Evolutionary conservation across 2,329 filamentous ascomycete genomes (phyloP).

Genomic region (Penicillium sp.): DNA sequence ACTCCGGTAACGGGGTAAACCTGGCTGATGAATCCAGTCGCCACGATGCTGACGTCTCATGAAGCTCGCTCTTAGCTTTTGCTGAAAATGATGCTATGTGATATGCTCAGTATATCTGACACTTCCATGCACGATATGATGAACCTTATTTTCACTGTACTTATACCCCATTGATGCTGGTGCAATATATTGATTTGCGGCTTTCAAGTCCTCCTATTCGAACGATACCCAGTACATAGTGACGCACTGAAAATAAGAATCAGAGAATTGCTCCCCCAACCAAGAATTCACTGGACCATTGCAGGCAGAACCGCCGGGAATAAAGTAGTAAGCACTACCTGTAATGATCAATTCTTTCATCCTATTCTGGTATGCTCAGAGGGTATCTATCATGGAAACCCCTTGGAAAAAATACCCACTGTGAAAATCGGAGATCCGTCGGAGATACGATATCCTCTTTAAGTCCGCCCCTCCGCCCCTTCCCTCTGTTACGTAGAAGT

Average conservation of each 20-base stretch:
- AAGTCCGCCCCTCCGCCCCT: too few relatives aligned
- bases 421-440: too few relatives aligned
- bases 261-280: not conserved
- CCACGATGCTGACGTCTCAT: not conserved
- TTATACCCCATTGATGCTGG: constrained; percentile 1
- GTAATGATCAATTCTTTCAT: too few relatives aligned
- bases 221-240: not conserved
- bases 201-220: not conserved
- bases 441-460: too few relatives aligned
- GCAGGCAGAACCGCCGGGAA: not conserved
- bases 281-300: not conserved
- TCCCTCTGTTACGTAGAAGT: too few relatives aligned
- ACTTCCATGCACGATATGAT: constrained; percentile 1
- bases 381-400: too few relatives aligned
- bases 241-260: not conserved
- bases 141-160: constrained; percentile 2
- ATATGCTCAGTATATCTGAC: not conserved
- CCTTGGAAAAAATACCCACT: too few relatives aligned
- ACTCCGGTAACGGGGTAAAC: not conserved
- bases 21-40: not conserved
- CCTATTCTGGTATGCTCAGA: too few relatives aligned
- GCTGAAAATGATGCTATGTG: not conserved
- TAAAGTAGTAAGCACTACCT: not conserved
- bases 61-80: not conserved
- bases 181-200: not conserved